Evolutionary conservation across 2,329 filamentous ascomycete genomes (phyloP), one percentile per base, ranked within the genome.

Genomic region (Pseudocercospora crystallina): DNA sequence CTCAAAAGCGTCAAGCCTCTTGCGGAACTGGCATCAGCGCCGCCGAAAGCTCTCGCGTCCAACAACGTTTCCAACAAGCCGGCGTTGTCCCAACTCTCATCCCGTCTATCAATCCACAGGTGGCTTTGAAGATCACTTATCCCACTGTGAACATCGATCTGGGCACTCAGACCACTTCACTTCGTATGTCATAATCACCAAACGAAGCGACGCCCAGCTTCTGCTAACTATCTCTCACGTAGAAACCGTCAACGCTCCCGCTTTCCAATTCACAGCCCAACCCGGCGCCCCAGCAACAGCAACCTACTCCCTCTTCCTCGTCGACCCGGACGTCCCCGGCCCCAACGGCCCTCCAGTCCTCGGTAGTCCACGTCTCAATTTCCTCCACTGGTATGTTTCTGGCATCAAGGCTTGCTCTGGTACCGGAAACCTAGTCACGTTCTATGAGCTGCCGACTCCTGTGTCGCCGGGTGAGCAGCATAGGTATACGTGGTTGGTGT

Each of bases 281-380:
- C 8, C 13, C 5, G 43, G 43, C 37, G 46, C 38, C 36, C 37
- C 31, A 5, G 35, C 42, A 1, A 14, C 11, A 10, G 32, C 31
- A 8, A 50, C 51, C 20, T 54, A 50, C 51, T 47, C 41, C 14
- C 38, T 50, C 51, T 54, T 54, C 51, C 17, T 54, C 31, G 42
- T 54, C 32, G 42, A 54, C 47, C 47, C 51, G 5, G 51, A 54
- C 43, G 51, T 54, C 33, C 51, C 51, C 8, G 42, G 51, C 14
- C 51, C 51, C 15, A 47, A 49, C 20, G 47, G 47, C 12, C 36
- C 33, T 33, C 51, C 51, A 12, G 38, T 47, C 43, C 31, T 54
- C 9, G 47, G 47, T 5, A 26, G 13, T 12, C 49, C 49, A 33
- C 51, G 51, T 11, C 8, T 54, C 42, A 54, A 54, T 26, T 54